A percentile compares a stretch with the other conserved stretches of the same genome.
These are phyloP conservation scores for Oropetium thomaeum DNA, from an alignment of 176 grass and related monocot species.

Conservation along the genomic window DNA sequence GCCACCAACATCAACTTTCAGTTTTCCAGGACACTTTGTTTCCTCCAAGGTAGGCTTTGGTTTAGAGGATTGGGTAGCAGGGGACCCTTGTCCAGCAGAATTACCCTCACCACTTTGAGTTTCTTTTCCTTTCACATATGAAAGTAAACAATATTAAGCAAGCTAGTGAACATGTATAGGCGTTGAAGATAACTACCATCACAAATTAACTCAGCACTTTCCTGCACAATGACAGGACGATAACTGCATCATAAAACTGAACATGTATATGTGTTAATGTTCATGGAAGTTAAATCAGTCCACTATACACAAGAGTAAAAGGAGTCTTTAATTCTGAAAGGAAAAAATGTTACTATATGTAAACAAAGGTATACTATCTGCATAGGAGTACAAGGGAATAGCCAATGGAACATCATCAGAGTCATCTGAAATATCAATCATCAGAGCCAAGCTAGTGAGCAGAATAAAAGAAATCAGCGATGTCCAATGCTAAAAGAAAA, in stretches of 20 bases:
- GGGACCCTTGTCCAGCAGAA: not conserved
- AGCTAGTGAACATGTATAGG: no score
- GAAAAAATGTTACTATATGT: not conserved
- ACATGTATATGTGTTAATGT: not conserved
- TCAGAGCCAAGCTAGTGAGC: slow-evolving; percentile 1
- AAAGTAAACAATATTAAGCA: slow-evolving; percentile 40
- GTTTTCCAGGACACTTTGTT: slow-evolving; percentile 29
- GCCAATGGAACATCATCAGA: slow-evolving; percentile 33
- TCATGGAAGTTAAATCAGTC: not conserved
- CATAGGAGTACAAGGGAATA: slow-evolving; percentile 22
- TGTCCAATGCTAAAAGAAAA: slow-evolving; percentile 14
- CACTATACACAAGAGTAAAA: not conserved
- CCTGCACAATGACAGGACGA: not conserved
- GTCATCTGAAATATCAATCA: slow-evolving; percentile 33
- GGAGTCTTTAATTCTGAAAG: not conserved
- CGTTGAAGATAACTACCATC: not conserved
- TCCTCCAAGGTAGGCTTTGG: slow-evolving; percentile 20
- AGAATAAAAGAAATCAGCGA: not conserved
- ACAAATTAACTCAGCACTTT: not conserved
- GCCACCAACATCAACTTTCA: slow-evolving; percentile 22
- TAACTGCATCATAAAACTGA: slow-evolving; percentile 6
- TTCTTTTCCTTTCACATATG: slow-evolving; percentile 41
- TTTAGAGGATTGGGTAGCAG: slow-evolving; percentile 20
- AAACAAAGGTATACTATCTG: slow-evolving; percentile 20
- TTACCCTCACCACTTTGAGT: slow-evolving; percentile 35